phyloP scores from a whole-genome alignment of 225 moss, liverwort and hornwort genomes.

The Straminergon stramineum region DNA sequence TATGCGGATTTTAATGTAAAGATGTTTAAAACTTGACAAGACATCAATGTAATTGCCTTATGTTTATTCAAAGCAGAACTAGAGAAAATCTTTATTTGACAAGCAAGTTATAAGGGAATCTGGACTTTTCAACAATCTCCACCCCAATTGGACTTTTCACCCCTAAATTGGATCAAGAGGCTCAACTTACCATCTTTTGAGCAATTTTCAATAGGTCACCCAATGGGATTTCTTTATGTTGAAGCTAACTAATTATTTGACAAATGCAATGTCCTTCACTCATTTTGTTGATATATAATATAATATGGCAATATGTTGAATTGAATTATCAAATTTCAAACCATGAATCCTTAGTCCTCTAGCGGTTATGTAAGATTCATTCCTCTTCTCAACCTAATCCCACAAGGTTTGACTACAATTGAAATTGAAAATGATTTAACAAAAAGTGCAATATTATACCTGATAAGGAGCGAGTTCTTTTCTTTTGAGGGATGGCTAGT shows the following conservation, averaged over 20 bases:
- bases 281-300: neutral
- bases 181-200: neutral
- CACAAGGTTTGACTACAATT: neutral
- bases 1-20: neutral
- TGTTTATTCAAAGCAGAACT: neutral
- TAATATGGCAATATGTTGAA: neutral
- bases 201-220: neutral
- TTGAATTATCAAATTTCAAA: neutral
- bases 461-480: constrained; percentile 25
- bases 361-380: neutral
- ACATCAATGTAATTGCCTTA: neutral
- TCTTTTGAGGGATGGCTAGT: constrained; percentile 23
- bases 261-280: neutral
- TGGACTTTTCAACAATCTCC: neutral
- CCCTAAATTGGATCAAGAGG: neutral
- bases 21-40: neutral
- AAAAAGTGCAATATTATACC: neutral
- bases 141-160: neutral
- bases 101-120: neutral
- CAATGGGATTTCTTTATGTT: too few relatives aligned
- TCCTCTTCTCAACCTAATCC: neutral
- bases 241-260: neutral
- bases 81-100: neutral
- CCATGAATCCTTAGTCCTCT: neutral
- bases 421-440: neutral